Conservation (phyloP, 768 basidiomycete species). For the Neoboletus magnificus region DNA sequence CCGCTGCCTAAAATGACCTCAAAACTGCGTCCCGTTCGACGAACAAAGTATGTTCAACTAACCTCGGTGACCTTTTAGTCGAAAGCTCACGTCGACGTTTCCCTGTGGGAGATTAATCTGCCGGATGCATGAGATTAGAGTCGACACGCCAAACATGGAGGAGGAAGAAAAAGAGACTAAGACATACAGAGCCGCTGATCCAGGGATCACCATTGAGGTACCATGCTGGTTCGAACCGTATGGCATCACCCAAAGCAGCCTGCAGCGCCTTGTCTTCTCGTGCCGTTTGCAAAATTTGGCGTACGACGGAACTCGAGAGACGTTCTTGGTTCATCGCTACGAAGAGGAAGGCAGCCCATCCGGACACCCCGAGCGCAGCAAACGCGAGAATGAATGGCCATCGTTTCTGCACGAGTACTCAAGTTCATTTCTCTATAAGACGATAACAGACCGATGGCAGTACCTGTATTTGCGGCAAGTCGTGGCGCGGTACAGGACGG, state of each 20-base stretch:
- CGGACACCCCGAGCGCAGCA: constrained; percentile 50
- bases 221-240: constrained; percentile 34
- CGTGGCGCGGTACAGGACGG: constrained; percentile 36
- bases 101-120: constrained; percentile 75
- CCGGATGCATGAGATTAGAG: not conserved
- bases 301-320: constrained; percentile 70
- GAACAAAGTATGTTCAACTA: constrained; percentile 7
- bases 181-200: constrained; percentile 63
- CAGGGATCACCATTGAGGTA: constrained; percentile 76
- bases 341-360: constrained; percentile 67
- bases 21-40: not conserved
- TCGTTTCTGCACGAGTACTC: constrained; percentile 27
- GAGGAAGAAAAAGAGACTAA: not conserved
- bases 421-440: not conserved
- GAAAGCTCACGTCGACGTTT: constrained; percentile 74
- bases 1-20: constrained; percentile 49
- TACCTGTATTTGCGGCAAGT: constrained; percentile 45
- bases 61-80: constrained; percentile 72
- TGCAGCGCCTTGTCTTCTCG: constrained; percentile 49
- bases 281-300: constrained; percentile 59
- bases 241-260: constrained; percentile 59
- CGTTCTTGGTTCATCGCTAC: constrained; percentile 77
- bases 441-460: not conserved
- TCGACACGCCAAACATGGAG: not conserved
- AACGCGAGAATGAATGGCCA: constrained; percentile 60